Conservation (phyloP, 1,284 basidiomycete genomes). For the Abortiporus biennis region DNA sequence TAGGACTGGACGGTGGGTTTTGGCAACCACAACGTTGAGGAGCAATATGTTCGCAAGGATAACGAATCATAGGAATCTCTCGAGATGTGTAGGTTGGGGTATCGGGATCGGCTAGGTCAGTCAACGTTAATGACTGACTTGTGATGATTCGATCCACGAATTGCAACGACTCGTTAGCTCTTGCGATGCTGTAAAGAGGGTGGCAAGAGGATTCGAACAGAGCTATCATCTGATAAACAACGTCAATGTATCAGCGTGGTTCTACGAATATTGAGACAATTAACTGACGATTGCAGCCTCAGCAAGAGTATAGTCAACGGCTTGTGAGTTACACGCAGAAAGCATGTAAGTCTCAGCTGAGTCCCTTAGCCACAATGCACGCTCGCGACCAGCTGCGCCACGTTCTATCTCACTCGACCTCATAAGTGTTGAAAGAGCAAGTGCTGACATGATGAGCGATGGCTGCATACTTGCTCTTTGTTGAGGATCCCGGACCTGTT, state of each 20-base stretch:
- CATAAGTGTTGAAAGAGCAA: conserved; percentile 69
- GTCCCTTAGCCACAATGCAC: conserved; percentile 48
- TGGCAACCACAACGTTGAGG: conserved; percentile 44
- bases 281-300: conserved; percentile 71
- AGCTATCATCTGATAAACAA: conserved; percentile 51
- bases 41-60: conserved; percentile 20
- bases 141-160: conserved; percentile 60
- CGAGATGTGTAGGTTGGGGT: conserved; percentile 43
- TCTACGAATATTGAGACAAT: conserved; percentile 17
- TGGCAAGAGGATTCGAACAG: conserved; percentile 72
- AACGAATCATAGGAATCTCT: conserved; percentile 40
- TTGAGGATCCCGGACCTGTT: conserved; percentile 43
- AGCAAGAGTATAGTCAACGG: conserved; percentile 57
- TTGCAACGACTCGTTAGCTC: conserved; percentile 45
- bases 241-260: neutral
- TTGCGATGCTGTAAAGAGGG: conserved; percentile 49
- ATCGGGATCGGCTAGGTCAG: conserved; percentile 51
- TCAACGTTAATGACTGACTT: conserved; percentile 43
- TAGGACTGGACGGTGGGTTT: conserved; percentile 30
- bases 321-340: conserved; percentile 40
- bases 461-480: conserved; percentile 56
- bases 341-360: conserved; percentile 50
- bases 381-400: conserved; percentile 40
- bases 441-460: conserved; percentile 56
- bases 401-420: conserved; percentile 63